Evolutionary conservation across 2,329 filamentous ascomycete genomes (phyloP), one percentile per base, ranked within the genome.

Genomic region (Torrubiella hemipterigena): DNA sequence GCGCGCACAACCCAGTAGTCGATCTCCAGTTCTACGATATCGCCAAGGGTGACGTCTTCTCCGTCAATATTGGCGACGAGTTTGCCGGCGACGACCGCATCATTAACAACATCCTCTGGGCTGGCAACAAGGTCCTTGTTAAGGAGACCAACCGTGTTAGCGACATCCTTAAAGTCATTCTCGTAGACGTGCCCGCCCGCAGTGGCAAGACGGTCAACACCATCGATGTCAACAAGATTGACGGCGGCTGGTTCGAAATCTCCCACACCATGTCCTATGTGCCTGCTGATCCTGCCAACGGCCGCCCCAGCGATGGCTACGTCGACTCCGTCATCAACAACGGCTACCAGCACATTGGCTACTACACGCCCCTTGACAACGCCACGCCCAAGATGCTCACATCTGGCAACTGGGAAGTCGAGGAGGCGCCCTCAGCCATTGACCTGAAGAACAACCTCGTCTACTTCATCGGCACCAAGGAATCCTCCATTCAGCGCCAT

Each of bases 211-310:
- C 82, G 1, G 76, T 95, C 29, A 71, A 89, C 40, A 80, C 77
- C 14, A 71, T 83, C 29, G 76, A 98, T 52, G 75, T 95, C 29
- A 73, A 76, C 41, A 68, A 79, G 35, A 65, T 95, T n/a, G 91
- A 98, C 51, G 87, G 87, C 15, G 93, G 91, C 20, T 98, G 91
- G 91, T 89, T 95, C 45, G 91, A 98, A 57, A 84, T 94, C 25
- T 84, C 85, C 1, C 80, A 94, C 45, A 73, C 79, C 25, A 94
- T 87, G 4, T 76, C 65, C 11, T 96, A 81, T 49, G 78, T 98
- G 35, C 91, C 91, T 3, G 82, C 85, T 4, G 84, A 95, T 50
- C 70, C 81, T 15, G 54, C 59, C 9, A 84, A 82, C 39, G 83
- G 82, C 11, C 77, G 87, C 15, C 65, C 72, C 3, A 57, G 89